These are phyloP conservation scores for Ceratocystis destructans DNA, from an alignment of 2,329 filamentous ascomycete genomes.

Conservation along the genomic window DNA sequence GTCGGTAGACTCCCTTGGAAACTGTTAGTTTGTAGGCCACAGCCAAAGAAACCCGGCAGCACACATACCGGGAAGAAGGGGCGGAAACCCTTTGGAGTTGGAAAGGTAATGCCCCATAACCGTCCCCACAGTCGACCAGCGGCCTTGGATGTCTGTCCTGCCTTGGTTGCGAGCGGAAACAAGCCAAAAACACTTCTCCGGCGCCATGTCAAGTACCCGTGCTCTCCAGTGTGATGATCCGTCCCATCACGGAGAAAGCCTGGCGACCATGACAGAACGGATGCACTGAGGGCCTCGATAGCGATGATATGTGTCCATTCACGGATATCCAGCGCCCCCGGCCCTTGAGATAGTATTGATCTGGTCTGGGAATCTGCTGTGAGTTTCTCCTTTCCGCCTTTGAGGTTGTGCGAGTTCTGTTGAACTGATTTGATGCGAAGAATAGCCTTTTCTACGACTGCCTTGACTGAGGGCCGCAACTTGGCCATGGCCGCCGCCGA, in stretches of 20 bases:
- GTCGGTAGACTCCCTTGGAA: constrained; percentile 18
- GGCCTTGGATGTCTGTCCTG: constrained; percentile 26
- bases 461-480: constrained; percentile 31
- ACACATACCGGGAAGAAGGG: constrained; percentile 37
- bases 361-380: not conserved
- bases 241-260: constrained; percentile 32
- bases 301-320: constrained; percentile 45
- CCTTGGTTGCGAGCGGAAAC: constrained; percentile 33
- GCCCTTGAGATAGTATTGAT: not conserved
- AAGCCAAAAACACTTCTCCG: constrained; percentile 40
- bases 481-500: constrained; percentile 31
- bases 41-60: not conserved
- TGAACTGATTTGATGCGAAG: constrained; percentile 14
- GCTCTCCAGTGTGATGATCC: constrained; percentile 35
- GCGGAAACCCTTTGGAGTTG: constrained; percentile 31
- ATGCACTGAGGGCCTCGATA: constrained; percentile 38
- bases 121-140: constrained; percentile 30
- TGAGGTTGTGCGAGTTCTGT: not conserved
- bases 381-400: not conserved
- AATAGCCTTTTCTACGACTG: constrained; percentile 28
- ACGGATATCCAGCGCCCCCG: constrained; percentile 32
- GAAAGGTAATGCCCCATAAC: constrained; percentile 34
- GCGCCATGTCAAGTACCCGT: constrained; percentile 38
- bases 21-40: not conserved
- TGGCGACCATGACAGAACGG: constrained; percentile 40